Base-by-base conservation (phyloP, 2,329 filamentous ascomycete species). In the Trichothecium sympodiale region DNA sequence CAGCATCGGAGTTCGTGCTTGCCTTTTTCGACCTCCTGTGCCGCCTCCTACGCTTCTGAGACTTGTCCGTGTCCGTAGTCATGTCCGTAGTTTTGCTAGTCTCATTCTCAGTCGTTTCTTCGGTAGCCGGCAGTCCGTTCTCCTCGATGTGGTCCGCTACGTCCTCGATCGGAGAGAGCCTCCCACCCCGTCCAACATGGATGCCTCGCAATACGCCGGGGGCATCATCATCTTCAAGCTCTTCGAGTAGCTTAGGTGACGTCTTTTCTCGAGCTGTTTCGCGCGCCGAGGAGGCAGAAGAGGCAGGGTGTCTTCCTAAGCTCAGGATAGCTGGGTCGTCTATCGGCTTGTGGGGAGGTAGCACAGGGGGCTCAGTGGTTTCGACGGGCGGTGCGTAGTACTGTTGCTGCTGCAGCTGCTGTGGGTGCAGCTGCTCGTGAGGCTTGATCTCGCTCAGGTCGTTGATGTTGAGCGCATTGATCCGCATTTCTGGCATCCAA, bases 261-360 rank as follows among this genome's bases (percentile, higher is more conserved):
- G n/a, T 33, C 8, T 23, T 25, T 10, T 33, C 17, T 5, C 31
- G 15, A 17, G 16, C 31, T 4, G 25, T 14, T 6, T 32, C 32
- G 2, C 18, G 8, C 10, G 32, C 29, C 4, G 14, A 25, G 3
- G 17, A n/a, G 8, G 27, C 27, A 5, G 34, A 17, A 16, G 29
- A 15, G 6, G 12, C 31, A 12, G 37, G 8, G 15, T 66, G 60
- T 32, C 62, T 62, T 16, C 65, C 65, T 34, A 84, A 72, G 51
- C 83, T 87, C 31, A 93, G 54, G 37, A 93, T 93, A 4, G 85
- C 85, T 9, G 85, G 85, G 48, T 93, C 85, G n/a, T 80, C 69
- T 49, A 91, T 86, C 1, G 65, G 48, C 20, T 61, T 46, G 43
- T 61, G 54, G 35, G 46, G 40, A 31, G 49, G 45, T 27, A 49